Conservation (phyloP, 1,139 yeast genomes). For the Yamadazyma sp. region DNA sequence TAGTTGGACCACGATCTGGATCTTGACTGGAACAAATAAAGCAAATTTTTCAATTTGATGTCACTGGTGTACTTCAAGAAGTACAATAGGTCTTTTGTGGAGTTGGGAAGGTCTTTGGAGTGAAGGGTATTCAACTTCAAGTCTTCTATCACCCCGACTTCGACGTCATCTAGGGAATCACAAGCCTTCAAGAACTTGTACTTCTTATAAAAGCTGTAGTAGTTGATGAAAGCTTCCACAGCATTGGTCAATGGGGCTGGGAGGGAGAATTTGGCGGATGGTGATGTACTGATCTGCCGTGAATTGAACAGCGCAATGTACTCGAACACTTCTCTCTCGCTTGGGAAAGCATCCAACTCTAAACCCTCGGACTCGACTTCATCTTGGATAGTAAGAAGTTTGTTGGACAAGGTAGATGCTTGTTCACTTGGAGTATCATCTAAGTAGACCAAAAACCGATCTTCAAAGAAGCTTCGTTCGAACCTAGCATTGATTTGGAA, state of each 20-base stretch:
- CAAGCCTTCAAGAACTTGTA: conserved; percentile 25
- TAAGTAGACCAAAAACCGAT: conserved; percentile 48
- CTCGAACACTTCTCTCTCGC: conserved; percentile 37
- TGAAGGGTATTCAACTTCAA: conserved; percentile 27
- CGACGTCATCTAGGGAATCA: conserved; percentile 21
- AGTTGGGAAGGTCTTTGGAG: conserved; percentile 32
- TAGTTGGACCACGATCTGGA: conserved; percentile 43
- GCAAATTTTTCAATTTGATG: conserved; percentile 26
- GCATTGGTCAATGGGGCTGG: conserved; percentile 64
- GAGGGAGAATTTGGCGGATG: conserved; percentile 65
- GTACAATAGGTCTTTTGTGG: conserved; percentile 35
- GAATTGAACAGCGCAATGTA: conserved; percentile 52
- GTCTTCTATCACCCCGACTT: conserved; percentile 24
- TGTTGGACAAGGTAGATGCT: conserved; percentile 8
- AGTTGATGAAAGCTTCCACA: conserved; percentile 51
- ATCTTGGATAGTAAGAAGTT: conserved; percentile 14
- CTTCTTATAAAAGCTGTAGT: conserved; percentile 32
- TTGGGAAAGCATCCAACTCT: conserved; percentile 21
- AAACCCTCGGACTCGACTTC: conserved; percentile 5
- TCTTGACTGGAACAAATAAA: conserved; percentile 17
- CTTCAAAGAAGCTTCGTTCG: conserved; percentile 79
- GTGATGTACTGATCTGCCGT: conserved; percentile 68
- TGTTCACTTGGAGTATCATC: conserved; percentile 17
- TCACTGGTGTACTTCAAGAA: conserved; percentile 39
- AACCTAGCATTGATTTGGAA: conserved; percentile 74